Percentiles rank a stretch among this genome's conserved stretches.
Conservation (phyloP, 2,329 filamentous ascomycete species). For the Penicillium rolfsii region DNA sequence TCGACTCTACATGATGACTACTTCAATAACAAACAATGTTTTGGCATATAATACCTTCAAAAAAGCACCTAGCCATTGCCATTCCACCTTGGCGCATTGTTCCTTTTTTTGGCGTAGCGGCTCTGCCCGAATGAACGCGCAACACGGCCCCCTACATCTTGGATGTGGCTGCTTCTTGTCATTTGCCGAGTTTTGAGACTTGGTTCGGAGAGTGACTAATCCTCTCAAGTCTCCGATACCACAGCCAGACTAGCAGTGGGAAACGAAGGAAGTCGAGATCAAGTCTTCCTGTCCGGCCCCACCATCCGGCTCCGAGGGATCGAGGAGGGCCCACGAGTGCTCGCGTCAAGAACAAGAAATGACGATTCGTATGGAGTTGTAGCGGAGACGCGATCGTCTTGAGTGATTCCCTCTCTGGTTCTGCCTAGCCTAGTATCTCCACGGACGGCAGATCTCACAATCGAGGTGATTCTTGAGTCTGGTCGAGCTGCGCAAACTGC, state of each 20-base stretch:
- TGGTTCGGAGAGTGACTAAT: not conserved
- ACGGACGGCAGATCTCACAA: not conserved
- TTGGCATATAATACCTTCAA: not conserved
- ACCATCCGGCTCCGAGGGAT: constrained; percentile 33
- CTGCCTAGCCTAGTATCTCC: not conserved
- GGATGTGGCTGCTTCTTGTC: not conserved
- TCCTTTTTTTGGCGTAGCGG: not conserved
- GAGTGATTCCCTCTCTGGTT: not conserved
- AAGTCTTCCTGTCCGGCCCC: constrained; percentile 29
- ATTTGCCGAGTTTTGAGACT: not conserved
- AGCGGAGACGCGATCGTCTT: constrained; percentile 6
- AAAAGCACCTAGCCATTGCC: not conserved
- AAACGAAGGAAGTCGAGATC: constrained; percentile 2
- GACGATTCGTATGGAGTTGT: not conserved
- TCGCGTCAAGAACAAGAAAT: not conserved
- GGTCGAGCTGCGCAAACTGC: not conserved
- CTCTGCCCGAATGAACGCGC: constrained; percentile 1
- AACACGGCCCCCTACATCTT: not conserved
- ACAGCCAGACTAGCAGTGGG: not conserved
- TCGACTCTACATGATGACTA: no score
- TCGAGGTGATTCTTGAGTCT: not conserved
- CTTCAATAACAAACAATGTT: not conserved
- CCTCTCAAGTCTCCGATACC: not conserved
- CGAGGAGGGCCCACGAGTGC: constrained; percentile 16
- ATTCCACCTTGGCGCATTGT: not conserved